Base-by-base conservation (phyloP, 495 filamentous ascomycete species). In the Trichoderma reesei region DNA sequence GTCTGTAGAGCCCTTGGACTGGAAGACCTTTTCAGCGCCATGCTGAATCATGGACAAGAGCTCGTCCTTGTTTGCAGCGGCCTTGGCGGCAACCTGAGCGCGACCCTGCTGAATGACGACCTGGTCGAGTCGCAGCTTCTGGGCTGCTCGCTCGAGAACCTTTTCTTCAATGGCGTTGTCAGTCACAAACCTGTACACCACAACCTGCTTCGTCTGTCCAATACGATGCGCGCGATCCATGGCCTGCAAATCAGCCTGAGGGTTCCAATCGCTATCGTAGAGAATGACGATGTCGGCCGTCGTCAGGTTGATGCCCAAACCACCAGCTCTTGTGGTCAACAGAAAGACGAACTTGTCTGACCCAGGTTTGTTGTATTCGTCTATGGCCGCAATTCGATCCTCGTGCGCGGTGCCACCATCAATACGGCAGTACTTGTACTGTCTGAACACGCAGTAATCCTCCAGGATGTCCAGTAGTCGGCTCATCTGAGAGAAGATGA, bases 401-500 rank as follows among this genome's bases (percentile, higher is more conserved):
- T 98, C 95, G 68, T 99, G 95, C 1, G 94, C 94, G 2, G 95
- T 99, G 9, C 91, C 88, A 66, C 95, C 95, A 73, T 99, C 95
- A 67, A 99, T 99, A 70, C 95, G 90, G 75, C 93, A 97, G 74
- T 99, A 99, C 63, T 96, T 88, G 76, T 88, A 96, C 14, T 90
- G 88, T 18, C 95, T 80, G 79, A 98, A 94, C 39, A 97, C 91
- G 68, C 92, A 96, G 77, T 99, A 99, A 73, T 99, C 95, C 72
- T 99, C 95, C 34, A 99, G 80, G 56, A 99, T 98, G 71, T 99
- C 95, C 33, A 99, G 79, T 37, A 97, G 83, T 83, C 95, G 89
- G 67, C 91, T 96, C 95, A 99, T 99, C 70, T 99, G 95, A 0
- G 95, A 98, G 79, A 99, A 99, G 69, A 99, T 99, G 54, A 99